Evolutionary conservation across 768 basidiomycete species (phyloP), one percentile per base, ranked within the genome.

Genomic region (Trametopsis cervina): DNA sequence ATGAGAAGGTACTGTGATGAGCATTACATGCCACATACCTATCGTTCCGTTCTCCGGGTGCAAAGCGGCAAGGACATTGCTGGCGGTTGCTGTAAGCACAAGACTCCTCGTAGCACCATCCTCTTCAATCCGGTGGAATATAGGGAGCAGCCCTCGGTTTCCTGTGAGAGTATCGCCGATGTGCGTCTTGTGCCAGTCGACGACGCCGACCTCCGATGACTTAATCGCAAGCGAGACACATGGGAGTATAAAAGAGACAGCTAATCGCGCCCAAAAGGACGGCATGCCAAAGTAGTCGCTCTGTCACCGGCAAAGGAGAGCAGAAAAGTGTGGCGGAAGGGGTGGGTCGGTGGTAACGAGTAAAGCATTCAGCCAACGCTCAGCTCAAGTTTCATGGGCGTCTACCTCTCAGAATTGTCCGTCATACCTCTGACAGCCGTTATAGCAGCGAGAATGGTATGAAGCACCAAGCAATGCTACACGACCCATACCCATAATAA

Each of bases 171-270:
- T 88, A 3, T 85, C 75, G 13, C 93, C 93, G 47, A 90, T 69
- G 23, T 85, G 75, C 12, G 73, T 65, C 56, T 80, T 86, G 65
- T 96, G 77, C 93, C 93, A 97, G 70, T 95, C 92, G 39, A 93
- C 75, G 38, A 85, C 68, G 38, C 89, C 88, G 46, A 80, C 85
- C 48, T 91, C 86, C 20, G 83, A 76, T 58, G 85, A 75, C n/a
- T 52, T 46, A 12, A 52, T 52, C 4, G 51, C 51, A 27, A 43
- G 26, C 11, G 50, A 7, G 29, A 33, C 29, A 7, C 29, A 33
- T 15, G 29, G 29, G 9, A 33, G 29, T 7, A 33, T 15, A 15
- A 33, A 15, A 7, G 29, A 33, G 29, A 33, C 29, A 7, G 29
- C 29, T 33, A 33, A 7, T 7, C 29, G 29, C 29, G 29, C 29